Conservation (phyloP, 2,329 filamentous ascomycete genomes). For the Trichophyton schoenleinii region DNA sequence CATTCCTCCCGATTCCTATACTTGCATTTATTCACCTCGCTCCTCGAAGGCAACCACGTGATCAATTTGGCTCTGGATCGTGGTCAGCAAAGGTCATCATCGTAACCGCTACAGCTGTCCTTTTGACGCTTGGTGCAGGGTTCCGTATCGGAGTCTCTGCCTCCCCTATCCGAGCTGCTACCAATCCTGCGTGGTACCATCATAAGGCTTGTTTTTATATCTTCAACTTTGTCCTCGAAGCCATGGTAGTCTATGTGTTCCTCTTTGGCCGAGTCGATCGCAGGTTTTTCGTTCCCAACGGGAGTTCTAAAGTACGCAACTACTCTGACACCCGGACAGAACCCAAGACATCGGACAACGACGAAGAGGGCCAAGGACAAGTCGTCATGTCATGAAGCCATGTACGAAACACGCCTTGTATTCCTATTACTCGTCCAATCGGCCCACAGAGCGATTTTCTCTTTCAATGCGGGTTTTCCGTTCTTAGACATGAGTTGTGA, state of each 20-base stretch:
- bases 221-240: constrained; percentile 65
- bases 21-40: constrained; percentile 37
- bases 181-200: constrained; percentile 56
- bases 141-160: constrained; percentile 54
- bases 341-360: background rate
- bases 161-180: constrained; percentile 37
- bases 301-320: constrained; percentile 32
- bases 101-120: constrained; percentile 43
- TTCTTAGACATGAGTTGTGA: too few relatives aligned
- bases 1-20: constrained; percentile 54
- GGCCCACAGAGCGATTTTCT: too few relatives aligned
- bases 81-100: constrained; percentile 56
- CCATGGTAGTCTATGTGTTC: constrained; percentile 57
- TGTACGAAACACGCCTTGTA: background rate
- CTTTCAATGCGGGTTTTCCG: background rate
- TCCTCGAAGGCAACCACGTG: constrained; percentile 35
- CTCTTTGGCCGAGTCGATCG: constrained; percentile 57
- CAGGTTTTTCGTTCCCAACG: constrained; percentile 63
- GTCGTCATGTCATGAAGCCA: background rate
- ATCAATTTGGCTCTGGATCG: constrained; percentile 55
- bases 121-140: constrained; percentile 56
- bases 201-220: constrained; percentile 62
- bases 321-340: constrained; percentile 3
- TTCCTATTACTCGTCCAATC: background rate
- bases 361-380: background rate